phyloP scores from a whole-genome alignment of 345 rosid genomes.

The Atalantia buxifolia region DNA sequence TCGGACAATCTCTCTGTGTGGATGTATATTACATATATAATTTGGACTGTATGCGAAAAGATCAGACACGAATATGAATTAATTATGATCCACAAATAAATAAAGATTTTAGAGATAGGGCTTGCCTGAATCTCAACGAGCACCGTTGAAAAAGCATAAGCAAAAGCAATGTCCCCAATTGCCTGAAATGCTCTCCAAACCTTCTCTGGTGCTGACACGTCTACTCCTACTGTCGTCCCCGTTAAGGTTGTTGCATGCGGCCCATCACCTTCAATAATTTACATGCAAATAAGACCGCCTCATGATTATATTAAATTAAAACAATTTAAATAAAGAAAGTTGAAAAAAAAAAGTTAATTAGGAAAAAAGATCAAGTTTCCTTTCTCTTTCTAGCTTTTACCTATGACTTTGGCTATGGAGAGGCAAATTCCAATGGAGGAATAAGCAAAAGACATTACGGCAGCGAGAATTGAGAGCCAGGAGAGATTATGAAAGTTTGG shows the following conservation, averaged over 20 bases:
- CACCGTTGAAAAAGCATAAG: slow-evolving; percentile 75
- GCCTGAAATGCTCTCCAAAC: slow-evolving; percentile 82
- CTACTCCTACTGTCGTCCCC: slow-evolving; percentile 56
- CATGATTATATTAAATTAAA: neutral
- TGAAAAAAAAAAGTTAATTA: too few species aligned
- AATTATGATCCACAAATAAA: neutral
- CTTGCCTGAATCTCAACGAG: slow-evolving; percentile 84
- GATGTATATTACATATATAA: neutral
- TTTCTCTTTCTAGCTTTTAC: slow-evolving; percentile 13
- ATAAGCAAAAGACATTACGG: slow-evolving; percentile 85
- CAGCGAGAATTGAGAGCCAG: slow-evolving; percentile 82
- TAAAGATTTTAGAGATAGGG: neutral
- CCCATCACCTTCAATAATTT: slow-evolving; percentile 14
- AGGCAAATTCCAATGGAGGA: slow-evolving; percentile 75
- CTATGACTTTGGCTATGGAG: slow-evolving; percentile 56
- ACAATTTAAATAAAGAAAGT: neutral
- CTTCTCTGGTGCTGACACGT: slow-evolving; percentile 68
- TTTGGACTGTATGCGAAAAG: neutral
- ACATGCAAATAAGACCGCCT: neutral
- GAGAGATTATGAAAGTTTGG: slow-evolving; percentile 85
- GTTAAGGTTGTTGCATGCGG: slow-evolving; percentile 46
- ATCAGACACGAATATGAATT: neutral
- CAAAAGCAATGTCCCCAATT: slow-evolving; percentile 81
- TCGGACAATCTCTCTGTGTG: neutral
- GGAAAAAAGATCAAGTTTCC: too few species aligned